Evolutionary conservation across 179 eudicot species (phyloP).

Genomic region (Sideroxylon spinosum): DNA sequence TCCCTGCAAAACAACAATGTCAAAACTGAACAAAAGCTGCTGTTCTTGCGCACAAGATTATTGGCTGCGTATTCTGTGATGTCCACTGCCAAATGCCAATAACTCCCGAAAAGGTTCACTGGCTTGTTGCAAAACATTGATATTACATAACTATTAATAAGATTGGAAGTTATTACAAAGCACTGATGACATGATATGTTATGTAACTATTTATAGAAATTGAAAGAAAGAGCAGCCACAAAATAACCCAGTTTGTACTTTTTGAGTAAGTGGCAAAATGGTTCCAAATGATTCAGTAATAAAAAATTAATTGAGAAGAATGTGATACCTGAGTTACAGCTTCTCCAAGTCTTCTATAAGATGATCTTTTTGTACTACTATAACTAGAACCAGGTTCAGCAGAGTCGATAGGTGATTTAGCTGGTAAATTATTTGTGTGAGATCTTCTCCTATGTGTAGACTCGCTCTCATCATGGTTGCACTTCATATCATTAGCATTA

Average conservation of each 20-base stretch:
- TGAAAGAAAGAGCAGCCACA: neutral
- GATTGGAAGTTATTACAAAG: neutral
- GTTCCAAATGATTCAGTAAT: neutral
- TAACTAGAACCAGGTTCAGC: constrained; percentile 31
- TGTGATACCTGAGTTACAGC: constrained; percentile 59
- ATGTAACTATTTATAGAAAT: neutral
- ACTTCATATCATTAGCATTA: constrained; percentile 17
- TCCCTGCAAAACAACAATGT: constrained; percentile 40
- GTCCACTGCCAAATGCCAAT: too few relatives aligned
- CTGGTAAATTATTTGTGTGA: constrained; percentile 26
- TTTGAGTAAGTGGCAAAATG: neutral
- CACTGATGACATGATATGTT: neutral
- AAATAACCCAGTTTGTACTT: neutral
- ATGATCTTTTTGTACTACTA: constrained; percentile 29
- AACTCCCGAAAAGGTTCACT: too few relatives aligned
- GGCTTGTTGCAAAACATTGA: neutral
- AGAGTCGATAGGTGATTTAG: constrained; percentile 24
- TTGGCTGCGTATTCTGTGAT: too few relatives aligned
- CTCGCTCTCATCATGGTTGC: constrained; percentile 19
- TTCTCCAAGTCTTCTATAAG: constrained; percentile 54
- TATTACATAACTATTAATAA: too few relatives aligned
- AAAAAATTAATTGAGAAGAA: constrained; percentile 8
- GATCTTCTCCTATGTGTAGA: constrained; percentile 29
- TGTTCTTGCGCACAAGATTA: neutral
- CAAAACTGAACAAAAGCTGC: neutral